phyloP scores from a whole-genome alignment of 345 rosid genomes.

The Pistacia integerrima region DNA sequence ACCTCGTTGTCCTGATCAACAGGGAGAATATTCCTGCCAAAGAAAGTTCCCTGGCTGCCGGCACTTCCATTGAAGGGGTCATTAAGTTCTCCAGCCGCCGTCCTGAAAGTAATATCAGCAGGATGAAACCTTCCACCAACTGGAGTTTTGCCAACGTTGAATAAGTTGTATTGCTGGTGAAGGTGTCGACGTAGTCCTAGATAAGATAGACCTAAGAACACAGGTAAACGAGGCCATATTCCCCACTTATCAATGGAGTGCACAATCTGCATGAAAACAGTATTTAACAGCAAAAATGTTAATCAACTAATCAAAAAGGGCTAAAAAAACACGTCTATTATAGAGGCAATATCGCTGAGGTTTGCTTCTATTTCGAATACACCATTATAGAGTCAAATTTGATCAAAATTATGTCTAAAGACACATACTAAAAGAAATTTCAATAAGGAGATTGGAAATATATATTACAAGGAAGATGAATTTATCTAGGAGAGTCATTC shows the following conservation, averaged over 20 bases:
- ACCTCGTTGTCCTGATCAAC: conserved; percentile 33
- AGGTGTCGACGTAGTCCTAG: conserved; percentile 52
- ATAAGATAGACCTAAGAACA: conserved; percentile 47
- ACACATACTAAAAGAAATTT: too few relatives aligned
- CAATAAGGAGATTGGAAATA: not conserved
- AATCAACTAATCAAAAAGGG: too few relatives aligned
- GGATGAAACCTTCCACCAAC: conserved; percentile 47
- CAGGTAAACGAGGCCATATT: conserved; percentile 59
- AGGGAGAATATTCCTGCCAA: conserved; percentile 56
- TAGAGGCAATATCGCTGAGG: too few relatives aligned
- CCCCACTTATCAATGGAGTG: conserved; percentile 26
- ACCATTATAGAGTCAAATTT: too few relatives aligned
- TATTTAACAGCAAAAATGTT: too few relatives aligned
- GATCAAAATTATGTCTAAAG: too few relatives aligned
- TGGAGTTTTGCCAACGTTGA: conserved; percentile 54
- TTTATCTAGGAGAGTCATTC: not conserved
- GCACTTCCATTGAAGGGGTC: conserved; percentile 57
- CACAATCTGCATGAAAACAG: not conserved
- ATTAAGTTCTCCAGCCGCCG: conserved; percentile 45
- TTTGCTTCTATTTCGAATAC: too few relatives aligned
- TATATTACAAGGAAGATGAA: not conserved
- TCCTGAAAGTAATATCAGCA: conserved; percentile 50
- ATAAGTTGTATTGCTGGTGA: conserved; percentile 53
- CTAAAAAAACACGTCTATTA: too few relatives aligned
- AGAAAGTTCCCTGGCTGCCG: conserved; percentile 49